A percentile compares a stretch with the other conserved stretches of the same genome.
Conservation (phyloP, 2,329 filamentous ascomycete species). For the Botrytis fragariae region DNA sequence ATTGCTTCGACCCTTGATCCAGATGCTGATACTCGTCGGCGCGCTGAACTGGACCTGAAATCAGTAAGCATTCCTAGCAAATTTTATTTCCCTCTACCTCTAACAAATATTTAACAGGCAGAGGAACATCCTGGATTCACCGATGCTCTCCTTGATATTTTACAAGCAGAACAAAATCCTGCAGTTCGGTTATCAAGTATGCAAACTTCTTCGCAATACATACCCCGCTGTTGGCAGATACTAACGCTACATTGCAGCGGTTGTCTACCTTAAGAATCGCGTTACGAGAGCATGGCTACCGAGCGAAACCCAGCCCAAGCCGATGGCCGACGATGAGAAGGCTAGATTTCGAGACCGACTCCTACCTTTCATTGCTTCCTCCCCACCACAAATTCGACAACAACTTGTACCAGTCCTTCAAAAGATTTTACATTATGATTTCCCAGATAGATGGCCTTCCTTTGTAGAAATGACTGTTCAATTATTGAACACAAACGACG, state of each 20-base stretch:
- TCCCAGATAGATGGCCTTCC: conserved; percentile 88
- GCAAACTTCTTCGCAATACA: conserved; percentile 40
- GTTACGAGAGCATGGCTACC: conserved; percentile 89
- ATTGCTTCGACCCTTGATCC: conserved; percentile 73
- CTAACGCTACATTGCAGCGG: conserved; percentile 57
- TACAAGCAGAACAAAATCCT: conserved; percentile 82
- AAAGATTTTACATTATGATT: conserved; percentile 94
- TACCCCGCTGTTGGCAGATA: conserved; percentile 35
- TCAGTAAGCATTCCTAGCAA: conserved; percentile 53
- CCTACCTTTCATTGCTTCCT: conserved; percentile 81
- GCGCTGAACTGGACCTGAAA: conserved; percentile 79
- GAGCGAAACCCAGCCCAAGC: conserved; percentile 62
- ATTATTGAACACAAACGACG: conserved; percentile 82
- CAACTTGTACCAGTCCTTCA: conserved; percentile 93
- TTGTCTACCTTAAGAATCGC: conserved; percentile 97
- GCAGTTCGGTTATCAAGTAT: conserved; percentile 85
- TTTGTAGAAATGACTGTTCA: conserved; percentile 92
- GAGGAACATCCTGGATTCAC: conserved; percentile 88
- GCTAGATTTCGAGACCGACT: conserved; percentile 80
- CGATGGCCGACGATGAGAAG: conserved; percentile 88
- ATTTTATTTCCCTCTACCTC: conserved; percentile 24
- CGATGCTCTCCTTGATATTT: conserved; percentile 84
- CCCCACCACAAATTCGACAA: conserved; percentile 77
- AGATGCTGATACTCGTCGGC: conserved; percentile 70
- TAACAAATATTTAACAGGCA: conserved; percentile 55